These are phyloP conservation scores for Blastobotrys persicus DNA, from an alignment of 1,139 yeast genomes.

Conservation along the genomic window DNA sequence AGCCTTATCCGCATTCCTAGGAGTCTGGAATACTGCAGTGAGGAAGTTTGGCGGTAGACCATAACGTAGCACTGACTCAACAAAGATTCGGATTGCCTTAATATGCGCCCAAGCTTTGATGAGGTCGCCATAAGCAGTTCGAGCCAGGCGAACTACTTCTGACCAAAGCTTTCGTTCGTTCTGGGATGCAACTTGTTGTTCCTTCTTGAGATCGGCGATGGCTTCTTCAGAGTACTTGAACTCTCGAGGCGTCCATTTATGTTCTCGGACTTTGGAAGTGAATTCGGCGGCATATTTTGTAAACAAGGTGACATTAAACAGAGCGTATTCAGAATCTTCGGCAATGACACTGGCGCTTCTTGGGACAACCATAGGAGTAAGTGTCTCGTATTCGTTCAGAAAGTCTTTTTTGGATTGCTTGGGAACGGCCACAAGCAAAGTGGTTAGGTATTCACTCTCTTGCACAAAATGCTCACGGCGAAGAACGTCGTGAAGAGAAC, in stretches of 20 bases:
- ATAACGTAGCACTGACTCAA: conserved; percentile 79
- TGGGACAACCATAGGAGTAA: conserved; percentile 83
- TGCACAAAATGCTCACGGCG: conserved; percentile 79
- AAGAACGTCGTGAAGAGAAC: conserved; percentile 86
- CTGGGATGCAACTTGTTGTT: conserved; percentile 70
- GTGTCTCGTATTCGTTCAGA: conserved; percentile 66
- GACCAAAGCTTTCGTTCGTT: conserved; percentile 72
- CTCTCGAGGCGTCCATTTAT: conserved; percentile 91
- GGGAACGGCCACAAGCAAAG: conserved; percentile 86
- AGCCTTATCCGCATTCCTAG: conserved; percentile 47
- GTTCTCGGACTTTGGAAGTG: conserved; percentile 69
- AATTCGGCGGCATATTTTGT: conserved; percentile 75
- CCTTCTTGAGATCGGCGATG: conserved; percentile 69
- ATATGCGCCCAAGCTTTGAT: conserved; percentile 86
- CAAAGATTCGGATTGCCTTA: conserved; percentile 61
- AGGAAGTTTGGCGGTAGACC: conserved; percentile 94
- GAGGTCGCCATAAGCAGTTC: conserved; percentile 84
- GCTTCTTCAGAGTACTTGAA: conserved; percentile 80
- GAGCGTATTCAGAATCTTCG: conserved; percentile 66
- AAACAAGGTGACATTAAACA: conserved; percentile 81
- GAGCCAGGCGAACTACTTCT: conserved; percentile 77
- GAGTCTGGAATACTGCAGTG: conserved; percentile 52
- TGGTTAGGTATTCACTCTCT: conserved; percentile 80
- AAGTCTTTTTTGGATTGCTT: conserved; percentile 59
- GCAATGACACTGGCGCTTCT: conserved; percentile 73